Conservation (phyloP, 768 basidiomycete genomes). For the Tylopilus vinaceipallidus region DNA sequence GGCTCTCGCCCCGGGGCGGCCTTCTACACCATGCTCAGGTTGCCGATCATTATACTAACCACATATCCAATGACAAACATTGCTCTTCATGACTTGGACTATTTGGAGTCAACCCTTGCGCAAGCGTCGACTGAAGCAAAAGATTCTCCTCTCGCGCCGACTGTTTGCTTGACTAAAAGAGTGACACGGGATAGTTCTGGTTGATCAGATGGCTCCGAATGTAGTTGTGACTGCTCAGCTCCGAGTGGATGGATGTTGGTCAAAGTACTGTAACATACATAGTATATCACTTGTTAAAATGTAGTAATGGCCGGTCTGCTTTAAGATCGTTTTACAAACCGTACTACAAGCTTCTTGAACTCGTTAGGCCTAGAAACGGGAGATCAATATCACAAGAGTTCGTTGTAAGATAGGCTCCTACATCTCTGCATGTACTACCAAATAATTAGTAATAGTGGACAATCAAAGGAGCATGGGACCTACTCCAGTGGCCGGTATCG, state of each 20-base stretch:
- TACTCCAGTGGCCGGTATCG: slow-evolving; percentile 88
- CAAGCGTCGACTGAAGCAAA: slow-evolving; percentile 30
- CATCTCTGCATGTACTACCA: slow-evolving; percentile 77
- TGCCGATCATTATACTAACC: slow-evolving; percentile 21
- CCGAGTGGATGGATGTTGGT: neutral
- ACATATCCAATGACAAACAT: slow-evolving; percentile 1
- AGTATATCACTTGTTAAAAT: neutral
- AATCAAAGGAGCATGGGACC: slow-evolving; percentile 19
- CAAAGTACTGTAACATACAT: neutral
- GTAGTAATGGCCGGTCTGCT: neutral
- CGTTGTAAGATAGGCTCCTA: slow-evolving; percentile 25
- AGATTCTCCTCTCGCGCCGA: slow-evolving; percentile 24
- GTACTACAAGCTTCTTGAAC: slow-evolving; percentile 43
- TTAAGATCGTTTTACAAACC: slow-evolving; percentile 24
- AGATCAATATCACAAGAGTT: neutral
- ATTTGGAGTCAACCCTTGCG: slow-evolving; percentile 29
- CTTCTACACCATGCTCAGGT: slow-evolving; percentile 59
- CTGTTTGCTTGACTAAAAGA: slow-evolving; percentile 9
- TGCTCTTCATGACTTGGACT: slow-evolving; percentile 21
- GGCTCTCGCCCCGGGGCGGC: slow-evolving; percentile 58
- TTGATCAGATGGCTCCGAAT: neutral
- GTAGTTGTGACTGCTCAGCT: neutral
- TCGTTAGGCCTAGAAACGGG: slow-evolving; percentile 46
- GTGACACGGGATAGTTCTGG: neutral
- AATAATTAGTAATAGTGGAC: slow-evolving; percentile 5